These are phyloP conservation scores for Striga hermonthica DNA, from an alignment of 305 asterid species.

Conservation along the genomic window DNA sequence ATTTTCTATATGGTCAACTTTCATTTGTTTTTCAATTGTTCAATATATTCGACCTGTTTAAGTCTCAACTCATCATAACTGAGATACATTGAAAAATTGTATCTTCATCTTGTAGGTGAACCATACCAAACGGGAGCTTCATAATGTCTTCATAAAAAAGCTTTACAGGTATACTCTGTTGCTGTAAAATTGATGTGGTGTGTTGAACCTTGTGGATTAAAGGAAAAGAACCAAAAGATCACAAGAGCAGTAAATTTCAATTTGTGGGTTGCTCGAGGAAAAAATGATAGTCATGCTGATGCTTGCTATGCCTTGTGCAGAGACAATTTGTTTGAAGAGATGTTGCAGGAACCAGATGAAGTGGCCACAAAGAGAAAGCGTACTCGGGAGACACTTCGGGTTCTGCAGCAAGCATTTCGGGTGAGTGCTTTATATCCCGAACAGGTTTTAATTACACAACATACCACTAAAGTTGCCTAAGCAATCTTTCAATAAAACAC, in stretches of 20 bases:
- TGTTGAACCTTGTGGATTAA: not conserved
- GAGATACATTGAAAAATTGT: slow-evolving; percentile 7
- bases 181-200: not conserved
- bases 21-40: not conserved
- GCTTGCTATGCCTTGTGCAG: slow-evolving; percentile 44
- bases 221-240: not conserved
- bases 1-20: not conserved
- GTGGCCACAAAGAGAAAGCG: slow-evolving; percentile 82
- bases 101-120: slow-evolving; percentile 58
- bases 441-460: too few relatives aligned
- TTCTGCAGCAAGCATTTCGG: slow-evolving; percentile 89
- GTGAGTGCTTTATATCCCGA: slow-evolving; percentile 43
- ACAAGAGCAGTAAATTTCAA: too few relatives aligned
- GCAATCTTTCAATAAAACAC: too few relatives aligned
- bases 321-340: slow-evolving; percentile 87
- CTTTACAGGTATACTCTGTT: slow-evolving; percentile 77
- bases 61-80: not conserved
- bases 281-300: not conserved
- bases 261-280: too few relatives aligned
- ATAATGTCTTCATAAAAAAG: slow-evolving; percentile 76
- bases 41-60: slow-evolving; percentile 6
- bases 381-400: slow-evolving; percentile 77
- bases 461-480: too few relatives aligned
- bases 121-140: slow-evolving; percentile 95
- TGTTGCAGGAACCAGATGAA: slow-evolving; percentile 98